phyloP scores from a whole-genome alignment of 352 stramenopile genomes.

The Globisporangium radiosum region DNA sequence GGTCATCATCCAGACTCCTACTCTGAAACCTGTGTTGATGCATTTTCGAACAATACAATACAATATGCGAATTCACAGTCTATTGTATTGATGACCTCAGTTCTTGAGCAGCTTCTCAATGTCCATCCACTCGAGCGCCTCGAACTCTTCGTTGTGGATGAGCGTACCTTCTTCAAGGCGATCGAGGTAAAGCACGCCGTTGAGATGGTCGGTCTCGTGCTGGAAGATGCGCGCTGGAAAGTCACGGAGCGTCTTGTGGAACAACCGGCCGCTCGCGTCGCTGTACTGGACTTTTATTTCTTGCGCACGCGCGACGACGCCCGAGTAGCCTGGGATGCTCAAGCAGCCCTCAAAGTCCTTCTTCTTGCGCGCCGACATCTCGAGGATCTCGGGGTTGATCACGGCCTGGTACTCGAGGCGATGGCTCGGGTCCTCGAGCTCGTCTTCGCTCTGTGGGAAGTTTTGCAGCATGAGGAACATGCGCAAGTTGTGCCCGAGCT shows the following conservation, averaged over 20 bases:
- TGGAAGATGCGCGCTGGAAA: slow-evolving; percentile 83
- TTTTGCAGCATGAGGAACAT: slow-evolving; percentile 83
- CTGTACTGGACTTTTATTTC: slow-evolving; percentile 67
- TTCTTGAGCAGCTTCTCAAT: slow-evolving; percentile 54
- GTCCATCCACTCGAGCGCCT: slow-evolving; percentile 49
- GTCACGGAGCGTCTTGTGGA: slow-evolving; percentile 53
- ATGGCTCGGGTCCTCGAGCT: slow-evolving; percentile 26
- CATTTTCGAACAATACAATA: no score
- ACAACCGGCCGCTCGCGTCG: slow-evolving; percentile 36
- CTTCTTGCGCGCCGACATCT: slow-evolving; percentile 33
- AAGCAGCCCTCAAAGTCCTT: slow-evolving; percentile 85
- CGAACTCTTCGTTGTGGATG: slow-evolving; percentile 83
- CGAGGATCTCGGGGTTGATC: slow-evolving; percentile 71
- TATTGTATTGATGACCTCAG: slow-evolving; percentile 4
- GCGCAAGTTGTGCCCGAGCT: slow-evolving; percentile 68
- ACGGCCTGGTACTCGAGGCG: slow-evolving; percentile 65
- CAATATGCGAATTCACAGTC: background rate
- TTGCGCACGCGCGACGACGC: slow-evolving; percentile 50
- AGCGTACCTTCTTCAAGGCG: slow-evolving; percentile 57
- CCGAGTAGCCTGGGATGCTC: slow-evolving; percentile 77
- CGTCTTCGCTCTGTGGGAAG: slow-evolving; percentile 43
- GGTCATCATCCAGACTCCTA: no score
- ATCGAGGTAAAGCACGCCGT: slow-evolving; percentile 74
- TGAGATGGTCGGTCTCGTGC: slow-evolving; percentile 76
- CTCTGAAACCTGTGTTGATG: no score